Evolutionary conservation across 148 eudicot species (phyloP).

Genomic region (Hydrangea macrophylla): DNA sequence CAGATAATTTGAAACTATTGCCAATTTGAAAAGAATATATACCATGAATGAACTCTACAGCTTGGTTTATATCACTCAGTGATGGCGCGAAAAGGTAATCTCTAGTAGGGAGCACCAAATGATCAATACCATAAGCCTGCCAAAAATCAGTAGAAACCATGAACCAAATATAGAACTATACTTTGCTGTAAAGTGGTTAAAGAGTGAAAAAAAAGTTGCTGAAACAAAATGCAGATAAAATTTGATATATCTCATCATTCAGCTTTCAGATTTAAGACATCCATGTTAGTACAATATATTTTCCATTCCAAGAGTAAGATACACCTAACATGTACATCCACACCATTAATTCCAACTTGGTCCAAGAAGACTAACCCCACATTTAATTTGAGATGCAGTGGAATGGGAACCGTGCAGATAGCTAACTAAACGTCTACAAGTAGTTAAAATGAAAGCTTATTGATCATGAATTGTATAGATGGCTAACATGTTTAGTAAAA

Average conservation of each 20-base stretch:
- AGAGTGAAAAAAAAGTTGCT: not conserved
- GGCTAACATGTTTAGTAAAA: not conserved
- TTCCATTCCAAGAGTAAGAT: not conserved
- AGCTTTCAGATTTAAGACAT: not conserved
- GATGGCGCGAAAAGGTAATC: slow-evolving; percentile 94
- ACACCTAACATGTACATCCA: not conserved
- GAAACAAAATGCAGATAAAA: not conserved
- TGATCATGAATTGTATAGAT: no score
- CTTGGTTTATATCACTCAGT: slow-evolving; percentile 56
- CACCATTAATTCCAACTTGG: no score
- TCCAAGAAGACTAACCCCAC: not conserved
- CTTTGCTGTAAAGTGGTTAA: not conserved
- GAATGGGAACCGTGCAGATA: not conserved
- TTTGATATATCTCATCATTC: not conserved
- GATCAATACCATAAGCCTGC: slow-evolving; percentile 79
- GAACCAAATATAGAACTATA: not conserved
- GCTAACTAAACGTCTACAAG: not conserved
- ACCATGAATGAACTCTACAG: slow-evolving; percentile 87
- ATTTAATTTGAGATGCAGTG: not conserved
- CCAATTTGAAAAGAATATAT: slow-evolving; percentile 14
- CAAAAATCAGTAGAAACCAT: slow-evolving; percentile 13
- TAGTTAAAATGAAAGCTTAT: not conserved
- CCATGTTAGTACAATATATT: not conserved
- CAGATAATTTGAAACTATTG: not conserved
- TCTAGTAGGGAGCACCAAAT: slow-evolving; percentile 91